Conservation (phyloP, 495 filamentous ascomycete species). For the Penicillium argentinense region DNA sequence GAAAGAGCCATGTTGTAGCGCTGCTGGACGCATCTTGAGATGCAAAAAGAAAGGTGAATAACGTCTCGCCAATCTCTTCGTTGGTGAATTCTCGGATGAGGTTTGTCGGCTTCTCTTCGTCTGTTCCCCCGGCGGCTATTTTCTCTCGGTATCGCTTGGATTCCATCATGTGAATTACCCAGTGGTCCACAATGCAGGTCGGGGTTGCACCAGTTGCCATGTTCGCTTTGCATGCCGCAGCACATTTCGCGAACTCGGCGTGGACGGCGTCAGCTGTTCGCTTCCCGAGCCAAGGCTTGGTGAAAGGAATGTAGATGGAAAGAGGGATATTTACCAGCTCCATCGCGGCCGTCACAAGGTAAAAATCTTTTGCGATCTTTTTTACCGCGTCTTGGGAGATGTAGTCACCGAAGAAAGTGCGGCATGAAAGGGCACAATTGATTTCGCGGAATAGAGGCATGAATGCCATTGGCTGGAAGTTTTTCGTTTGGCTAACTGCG, state of each 20-base stretch:
- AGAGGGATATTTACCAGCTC: conserved; percentile 92
- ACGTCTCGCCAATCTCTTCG: conserved; percentile 83
- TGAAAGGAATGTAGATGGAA: conserved; percentile 85
- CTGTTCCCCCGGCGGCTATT: conserved; percentile 63
- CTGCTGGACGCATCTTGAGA: conserved; percentile 93
- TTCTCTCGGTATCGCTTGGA: conserved; percentile 67
- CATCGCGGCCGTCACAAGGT: conserved; percentile 85
- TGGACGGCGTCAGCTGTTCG: conserved; percentile 83
- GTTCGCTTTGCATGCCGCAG: conserved; percentile 79
- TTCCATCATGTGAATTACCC: conserved; percentile 81
- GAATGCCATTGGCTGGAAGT: conserved; percentile 67
- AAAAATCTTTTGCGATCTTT: conserved; percentile 94
- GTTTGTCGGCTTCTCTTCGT: conserved; percentile 69
- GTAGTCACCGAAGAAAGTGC: conserved; percentile 49
- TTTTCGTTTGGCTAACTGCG: conserved; percentile 58
- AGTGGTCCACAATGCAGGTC: conserved; percentile 87
- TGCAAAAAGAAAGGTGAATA: conserved; percentile 96
- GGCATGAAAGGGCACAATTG: conserved; percentile 85
- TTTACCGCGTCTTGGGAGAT: conserved; percentile 62
- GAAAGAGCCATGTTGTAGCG: conserved; percentile 89
- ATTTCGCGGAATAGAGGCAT: conserved; percentile 88
- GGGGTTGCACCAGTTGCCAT: conserved; percentile 80
- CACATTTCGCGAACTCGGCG: conserved; percentile 79
- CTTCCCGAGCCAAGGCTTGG: conserved; percentile 90
- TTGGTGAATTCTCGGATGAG: conserved; percentile 82